Percentiles rank a stretch among this genome's conserved stretches.
phyloP scores from a whole-genome alignment of 1,139 yeast genomes.

The Eremothecium sinecaudum region DNA sequence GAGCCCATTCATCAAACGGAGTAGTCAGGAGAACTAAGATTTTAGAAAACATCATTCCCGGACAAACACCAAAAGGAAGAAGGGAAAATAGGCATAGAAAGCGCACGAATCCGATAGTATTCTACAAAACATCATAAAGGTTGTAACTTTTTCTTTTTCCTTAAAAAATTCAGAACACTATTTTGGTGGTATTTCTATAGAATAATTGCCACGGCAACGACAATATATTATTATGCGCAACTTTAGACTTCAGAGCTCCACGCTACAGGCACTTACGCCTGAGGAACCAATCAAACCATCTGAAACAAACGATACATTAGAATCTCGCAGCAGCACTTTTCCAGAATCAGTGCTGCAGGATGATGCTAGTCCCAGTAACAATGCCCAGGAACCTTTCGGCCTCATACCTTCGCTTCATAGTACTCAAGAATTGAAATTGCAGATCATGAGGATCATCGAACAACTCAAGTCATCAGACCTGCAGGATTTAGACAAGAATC shows the following conservation, averaged over 20 bases:
- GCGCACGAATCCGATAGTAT: too few species aligned
- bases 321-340: constrained; percentile 1
- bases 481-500: constrained; percentile 10
- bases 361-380: neutral
- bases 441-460: constrained; percentile 15
- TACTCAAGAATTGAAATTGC: constrained; percentile 20
- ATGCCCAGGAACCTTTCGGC: neutral
- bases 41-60: too few species aligned
- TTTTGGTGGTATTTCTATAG: too few species aligned
- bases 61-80: too few species aligned
- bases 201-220: too few species aligned
- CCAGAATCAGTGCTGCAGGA: constrained; percentile 1
- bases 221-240: neutral
- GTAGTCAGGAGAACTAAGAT: too few species aligned
- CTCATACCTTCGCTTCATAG: constrained; percentile 18
- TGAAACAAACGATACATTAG: too few species aligned
- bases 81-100: too few species aligned
- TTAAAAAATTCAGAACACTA: too few species aligned
- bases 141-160: too few species aligned
- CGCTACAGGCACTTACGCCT: constrained; percentile 8
- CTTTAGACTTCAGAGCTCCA: neutral
- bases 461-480: constrained; percentile 12
- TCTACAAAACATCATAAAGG: too few species aligned
- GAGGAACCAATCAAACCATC: constrained; percentile 7
- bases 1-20: too few species aligned